phyloP scores from a whole-genome alignment of 1,284 basidiomycete genomes.

The Cutaneotrichosporon sp. region DNA sequence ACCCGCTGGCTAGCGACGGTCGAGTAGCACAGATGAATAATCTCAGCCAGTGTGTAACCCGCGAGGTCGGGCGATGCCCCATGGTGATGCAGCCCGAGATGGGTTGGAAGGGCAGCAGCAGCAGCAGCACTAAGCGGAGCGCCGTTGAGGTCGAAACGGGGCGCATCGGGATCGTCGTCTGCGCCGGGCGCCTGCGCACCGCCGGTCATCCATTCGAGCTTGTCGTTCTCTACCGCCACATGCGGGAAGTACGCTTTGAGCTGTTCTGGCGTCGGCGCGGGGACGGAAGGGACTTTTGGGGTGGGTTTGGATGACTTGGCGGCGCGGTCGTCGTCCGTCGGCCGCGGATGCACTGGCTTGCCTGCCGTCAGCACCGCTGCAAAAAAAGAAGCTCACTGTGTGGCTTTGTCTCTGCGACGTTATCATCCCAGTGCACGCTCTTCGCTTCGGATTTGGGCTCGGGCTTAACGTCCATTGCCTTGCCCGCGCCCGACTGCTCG shows the following conservation, averaged over 20 bases:
- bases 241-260: constrained; percentile 83
- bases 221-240: constrained; percentile 55
- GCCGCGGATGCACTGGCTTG: background rate
- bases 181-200: constrained; percentile 49
- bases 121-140: constrained; percentile 55
- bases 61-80: constrained; percentile 65
- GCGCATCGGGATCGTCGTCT: constrained; percentile 13
- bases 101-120: constrained; percentile 57
- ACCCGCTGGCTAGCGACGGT: constrained; percentile 78
- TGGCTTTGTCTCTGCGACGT: background rate
- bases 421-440: no score
- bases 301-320: background rate
- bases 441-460: background rate
- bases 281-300: constrained; percentile 26
- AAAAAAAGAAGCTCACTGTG: background rate
- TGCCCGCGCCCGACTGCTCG: constrained; percentile 22
- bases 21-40: constrained; percentile 75
- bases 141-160: constrained; percentile 68
- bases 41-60: constrained; percentile 82
- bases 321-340: background rate
- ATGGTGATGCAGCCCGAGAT: constrained; percentile 87
- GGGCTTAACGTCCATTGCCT: background rate
- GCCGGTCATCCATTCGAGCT: constrained; percentile 63
- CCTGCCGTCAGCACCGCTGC: background rate
- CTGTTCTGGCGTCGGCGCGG: constrained; percentile 56